These are phyloP conservation scores for Tylopilus sp. DNA, from an alignment of 1,284 basidiomycete genomes.

Conservation along the genomic window DNA sequence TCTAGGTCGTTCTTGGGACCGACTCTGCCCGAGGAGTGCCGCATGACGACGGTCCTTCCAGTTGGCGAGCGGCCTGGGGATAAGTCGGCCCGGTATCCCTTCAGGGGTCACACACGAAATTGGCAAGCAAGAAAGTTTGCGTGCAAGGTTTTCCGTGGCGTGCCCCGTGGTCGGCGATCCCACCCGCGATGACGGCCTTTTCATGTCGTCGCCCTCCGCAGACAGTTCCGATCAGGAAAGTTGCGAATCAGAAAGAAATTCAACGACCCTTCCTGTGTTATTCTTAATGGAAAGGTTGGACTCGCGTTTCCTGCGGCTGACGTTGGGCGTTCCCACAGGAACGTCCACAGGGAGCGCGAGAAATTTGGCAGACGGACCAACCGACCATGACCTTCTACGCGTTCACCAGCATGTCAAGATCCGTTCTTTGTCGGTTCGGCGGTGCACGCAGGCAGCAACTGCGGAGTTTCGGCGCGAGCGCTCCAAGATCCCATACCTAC, in stretches of 20 bases:
- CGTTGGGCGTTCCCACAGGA: slow-evolving; percentile 2
- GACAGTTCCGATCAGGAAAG: neutral
- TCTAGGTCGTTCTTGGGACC: neutral
- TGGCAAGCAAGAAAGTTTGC: slow-evolving; percentile 18
- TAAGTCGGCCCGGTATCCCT: slow-evolving; percentile 7
- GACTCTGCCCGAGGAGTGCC: neutral
- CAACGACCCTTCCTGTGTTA: neutral
- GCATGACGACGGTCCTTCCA: too few relatives aligned
- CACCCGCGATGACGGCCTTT: neutral
- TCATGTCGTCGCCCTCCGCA: neutral
- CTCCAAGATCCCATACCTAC: slow-evolving; percentile 34
- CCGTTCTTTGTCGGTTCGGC: neutral
- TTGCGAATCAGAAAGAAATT: neutral
- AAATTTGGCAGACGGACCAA: neutral
- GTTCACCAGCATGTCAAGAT: neutral
- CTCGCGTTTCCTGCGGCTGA: too few relatives aligned
- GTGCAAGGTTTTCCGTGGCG: too few relatives aligned
- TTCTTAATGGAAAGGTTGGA: neutral
- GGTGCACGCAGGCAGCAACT: neutral
- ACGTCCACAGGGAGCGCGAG: neutral
- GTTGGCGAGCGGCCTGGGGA: neutral
- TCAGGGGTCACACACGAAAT: neutral
- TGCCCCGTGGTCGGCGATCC: neutral
- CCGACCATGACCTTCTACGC: slow-evolving; percentile 1
- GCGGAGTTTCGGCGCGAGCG: slow-evolving; percentile 16